Conservation (phyloP, 148 eudicot species). For the Camellia granthamiana region DNA sequence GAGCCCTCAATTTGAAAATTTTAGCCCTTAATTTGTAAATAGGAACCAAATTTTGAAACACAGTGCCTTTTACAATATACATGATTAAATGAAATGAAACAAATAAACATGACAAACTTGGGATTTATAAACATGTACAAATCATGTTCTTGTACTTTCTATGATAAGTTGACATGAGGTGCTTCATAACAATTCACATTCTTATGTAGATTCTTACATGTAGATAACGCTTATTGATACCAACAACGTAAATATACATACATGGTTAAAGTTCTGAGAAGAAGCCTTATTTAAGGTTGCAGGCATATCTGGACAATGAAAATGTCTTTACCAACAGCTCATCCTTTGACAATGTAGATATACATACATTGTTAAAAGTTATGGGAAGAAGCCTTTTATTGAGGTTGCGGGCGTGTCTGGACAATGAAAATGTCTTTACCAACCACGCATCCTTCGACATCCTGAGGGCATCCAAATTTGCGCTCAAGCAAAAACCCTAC, state of each 20-base stretch:
- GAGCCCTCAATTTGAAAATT: too few species aligned
- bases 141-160: not conserved
- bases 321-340: conserved; percentile 74
- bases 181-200: not conserved
- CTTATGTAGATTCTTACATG: too few species aligned
- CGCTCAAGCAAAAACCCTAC: conserved; percentile 81
- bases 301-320: conserved; percentile 88
- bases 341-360: conserved; percentile 57
- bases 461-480: conserved; percentile 81
- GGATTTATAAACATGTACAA: not conserved
- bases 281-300: conserved; percentile 39
- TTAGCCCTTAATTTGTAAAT: too few species aligned
- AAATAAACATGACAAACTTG: not conserved
- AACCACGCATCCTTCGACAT: conserved; percentile 90
- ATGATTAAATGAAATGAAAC: not conserved
- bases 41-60: too few species aligned
- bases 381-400: not conserved
- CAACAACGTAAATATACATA: not conserved
- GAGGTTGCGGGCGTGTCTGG: conserved; percentile 90
- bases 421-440: conserved; percentile 75
- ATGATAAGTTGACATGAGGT: not conserved
- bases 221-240: not conserved
- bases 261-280: not conserved
- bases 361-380: too few species aligned
- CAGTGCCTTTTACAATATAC: not conserved